These are phyloP conservation scores for Coemansia sp. DNA, from an alignment of 192 early-diverging fungal species.

Conservation along the genomic window DNA sequence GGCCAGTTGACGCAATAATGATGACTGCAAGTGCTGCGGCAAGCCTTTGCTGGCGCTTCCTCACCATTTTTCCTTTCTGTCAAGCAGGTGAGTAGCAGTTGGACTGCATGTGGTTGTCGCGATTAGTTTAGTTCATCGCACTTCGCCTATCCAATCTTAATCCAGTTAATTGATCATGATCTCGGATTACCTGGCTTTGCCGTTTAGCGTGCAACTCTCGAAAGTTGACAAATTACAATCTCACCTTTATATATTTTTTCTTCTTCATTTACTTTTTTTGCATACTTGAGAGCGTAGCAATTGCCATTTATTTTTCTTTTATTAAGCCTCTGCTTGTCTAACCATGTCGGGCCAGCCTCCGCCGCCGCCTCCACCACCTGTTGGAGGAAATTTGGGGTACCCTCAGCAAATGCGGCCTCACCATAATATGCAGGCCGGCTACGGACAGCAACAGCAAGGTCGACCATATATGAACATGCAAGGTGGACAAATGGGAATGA, in stretches of 20 bases:
- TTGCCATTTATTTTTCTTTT: slow-evolving; percentile 1
- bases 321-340: not conserved
- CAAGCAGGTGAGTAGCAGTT: not conserved
- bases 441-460: slow-evolving; percentile 4
- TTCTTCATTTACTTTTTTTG: not conserved
- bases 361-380: slow-evolving; percentile 20
- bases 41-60: not conserved
- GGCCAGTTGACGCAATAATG: not conserved
- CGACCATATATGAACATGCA: slow-evolving; percentile 24
- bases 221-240: no score
- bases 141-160: not conserved
- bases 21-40: not conserved
- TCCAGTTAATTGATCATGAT: not conserved
- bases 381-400: slow-evolving; percentile 6
- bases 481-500: slow-evolving; percentile 34
- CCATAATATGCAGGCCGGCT: slow-evolving; percentile 11
- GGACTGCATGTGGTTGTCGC: not conserved
- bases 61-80: not conserved
- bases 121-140: no score
- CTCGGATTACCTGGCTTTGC: not conserved
- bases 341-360: slow-evolving; percentile 24
- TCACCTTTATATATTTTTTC: no score
- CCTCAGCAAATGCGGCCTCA: slow-evolving; percentile 16
- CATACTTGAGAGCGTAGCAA: not conserved
- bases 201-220: no score